Evolutionary conservation across 768 basidiomycete genomes (phyloP).

Genomic region (Terana coerulea): DNA sequence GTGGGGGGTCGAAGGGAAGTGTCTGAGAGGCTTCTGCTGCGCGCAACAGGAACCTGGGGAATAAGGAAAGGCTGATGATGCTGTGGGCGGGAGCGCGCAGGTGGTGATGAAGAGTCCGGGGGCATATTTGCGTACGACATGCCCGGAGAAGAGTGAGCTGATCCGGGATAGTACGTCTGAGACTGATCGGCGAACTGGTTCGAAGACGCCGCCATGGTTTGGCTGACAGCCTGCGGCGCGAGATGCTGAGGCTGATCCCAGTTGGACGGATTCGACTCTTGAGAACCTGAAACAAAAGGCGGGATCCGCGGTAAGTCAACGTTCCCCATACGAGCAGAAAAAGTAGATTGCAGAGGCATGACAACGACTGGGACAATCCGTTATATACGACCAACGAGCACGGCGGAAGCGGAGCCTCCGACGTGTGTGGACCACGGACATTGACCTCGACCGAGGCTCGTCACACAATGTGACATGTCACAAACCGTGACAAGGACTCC

Average conservation of each 20-base stretch:
- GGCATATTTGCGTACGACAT: slow-evolving; percentile 15
- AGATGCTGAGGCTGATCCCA: slow-evolving; percentile 14
- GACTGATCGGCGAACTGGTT: slow-evolving; percentile 13
- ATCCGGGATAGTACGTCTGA: slow-evolving; percentile 13
- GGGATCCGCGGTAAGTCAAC: slow-evolving; percentile 4
- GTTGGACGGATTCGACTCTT: slow-evolving; percentile 6
- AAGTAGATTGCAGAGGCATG: not conserved
- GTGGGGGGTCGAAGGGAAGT: slow-evolving; percentile 50
- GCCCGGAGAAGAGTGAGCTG: slow-evolving; percentile 14
- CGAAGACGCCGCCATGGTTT: slow-evolving; percentile 9
- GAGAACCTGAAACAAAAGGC: slow-evolving; percentile 6
- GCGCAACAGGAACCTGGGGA: slow-evolving; percentile 31
- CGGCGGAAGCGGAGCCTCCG: slow-evolving; percentile 1
- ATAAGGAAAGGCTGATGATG: slow-evolving; percentile 24
- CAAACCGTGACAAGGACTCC: no score
- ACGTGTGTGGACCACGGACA: not conserved
- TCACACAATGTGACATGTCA: no score
- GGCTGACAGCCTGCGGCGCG: not conserved
- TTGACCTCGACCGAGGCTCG: not conserved
- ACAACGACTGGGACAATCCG: not conserved
- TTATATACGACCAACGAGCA: not conserved
- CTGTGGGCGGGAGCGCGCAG: slow-evolving; percentile 2
- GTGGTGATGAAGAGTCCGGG: slow-evolving; percentile 4
- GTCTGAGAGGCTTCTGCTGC: slow-evolving; percentile 59
- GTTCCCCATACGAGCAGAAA: not conserved